A percentile compares a stretch with the other conserved stretches of the same genome.
phyloP scores from a whole-genome alignment of 2,329 filamentous ascomycete genomes.

The Phyllosticta paracitricarpa region DNA sequence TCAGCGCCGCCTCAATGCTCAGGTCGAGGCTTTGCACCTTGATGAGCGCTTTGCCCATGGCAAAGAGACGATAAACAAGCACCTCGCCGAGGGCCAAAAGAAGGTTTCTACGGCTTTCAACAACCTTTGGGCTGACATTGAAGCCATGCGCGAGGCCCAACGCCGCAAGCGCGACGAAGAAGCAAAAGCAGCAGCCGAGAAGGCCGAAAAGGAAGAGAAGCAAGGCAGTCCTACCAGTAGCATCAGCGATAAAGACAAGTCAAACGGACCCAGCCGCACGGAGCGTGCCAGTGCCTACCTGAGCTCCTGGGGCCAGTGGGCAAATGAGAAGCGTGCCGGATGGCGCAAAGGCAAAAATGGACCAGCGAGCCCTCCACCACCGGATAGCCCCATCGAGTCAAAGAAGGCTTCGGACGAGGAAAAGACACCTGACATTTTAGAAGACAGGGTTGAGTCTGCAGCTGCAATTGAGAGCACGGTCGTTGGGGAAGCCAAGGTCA shows the following conservation, averaged over 20 bases:
- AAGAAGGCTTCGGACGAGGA: neutral
- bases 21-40: constrained; percentile 86
- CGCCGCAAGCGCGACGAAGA: constrained; percentile 51
- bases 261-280: neutral
- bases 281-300: constrained; percentile 51
- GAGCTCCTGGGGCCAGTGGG: constrained; percentile 54
- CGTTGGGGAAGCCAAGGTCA: neutral
- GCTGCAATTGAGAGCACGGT: neutral
- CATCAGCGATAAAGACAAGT: neutral
- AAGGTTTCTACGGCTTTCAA: constrained; percentile 83
- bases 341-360: neutral
- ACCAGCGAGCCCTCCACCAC: neutral
- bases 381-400: neutral
- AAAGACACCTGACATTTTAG: neutral
- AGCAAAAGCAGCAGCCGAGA: constrained; percentile 21
- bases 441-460: neutral
- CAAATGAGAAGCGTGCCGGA: constrained; percentile 57
- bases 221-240: constrained; percentile 1
- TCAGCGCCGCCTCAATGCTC: constrained; percentile 62
- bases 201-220: constrained; percentile 4
- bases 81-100: constrained; percentile 77
- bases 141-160: constrained; percentile 66
- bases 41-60: constrained; percentile 82
- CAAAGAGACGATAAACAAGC: constrained; percentile 75
- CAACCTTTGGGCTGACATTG: constrained; percentile 83